A percentile compares a stretch with the other conserved stretches of the same genome.
phyloP scores from a whole-genome alignment of 306 rosid genomes.

The Canavalia ensiformis region DNA sequence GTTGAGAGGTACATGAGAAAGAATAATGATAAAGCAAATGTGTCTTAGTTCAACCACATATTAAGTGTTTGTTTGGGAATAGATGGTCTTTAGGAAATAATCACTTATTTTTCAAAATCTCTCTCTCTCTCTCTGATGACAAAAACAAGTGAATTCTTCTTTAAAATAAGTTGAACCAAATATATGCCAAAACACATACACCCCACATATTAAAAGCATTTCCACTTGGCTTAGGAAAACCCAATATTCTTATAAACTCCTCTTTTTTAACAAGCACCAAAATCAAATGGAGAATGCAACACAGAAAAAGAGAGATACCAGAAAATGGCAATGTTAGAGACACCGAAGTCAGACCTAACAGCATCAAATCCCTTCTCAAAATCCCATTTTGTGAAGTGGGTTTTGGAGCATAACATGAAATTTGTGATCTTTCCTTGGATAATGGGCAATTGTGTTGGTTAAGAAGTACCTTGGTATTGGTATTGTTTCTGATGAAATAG shows the following conservation, averaged over 20 bases:
- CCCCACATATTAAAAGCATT: constrained; percentile 14
- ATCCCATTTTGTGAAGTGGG: constrained; percentile 59
- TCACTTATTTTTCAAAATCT: too few relatives aligned
- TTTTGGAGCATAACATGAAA: constrained; percentile 51
- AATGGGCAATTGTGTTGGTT: constrained; percentile 47
- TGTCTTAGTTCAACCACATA: constrained; percentile 5
- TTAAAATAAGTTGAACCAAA: too few relatives aligned
- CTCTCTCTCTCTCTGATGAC: too few relatives aligned
- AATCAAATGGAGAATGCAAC: neutral
- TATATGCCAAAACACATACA: too few relatives aligned
- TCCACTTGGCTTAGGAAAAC: constrained; percentile 1
- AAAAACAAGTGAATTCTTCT: too few relatives aligned
- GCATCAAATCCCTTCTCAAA: constrained; percentile 72
- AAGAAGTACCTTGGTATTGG: constrained; percentile 43
- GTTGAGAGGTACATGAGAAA: neutral
- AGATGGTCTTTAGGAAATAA: too few relatives aligned
- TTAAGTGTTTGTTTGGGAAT: neutral
- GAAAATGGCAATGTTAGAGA: constrained; percentile 56
- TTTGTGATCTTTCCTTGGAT: constrained; percentile 38
- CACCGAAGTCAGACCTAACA: constrained; percentile 68
- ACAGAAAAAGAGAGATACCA: constrained; percentile 44
- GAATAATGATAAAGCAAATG: constrained; percentile 34
- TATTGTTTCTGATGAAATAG: constrained; percentile 46
- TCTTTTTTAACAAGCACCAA: constrained; percentile 13
- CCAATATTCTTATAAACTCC: neutral